phyloP scores from a whole-genome alignment of 1,139 yeast species.

The Nakaseomyces delphensis region DNA sequence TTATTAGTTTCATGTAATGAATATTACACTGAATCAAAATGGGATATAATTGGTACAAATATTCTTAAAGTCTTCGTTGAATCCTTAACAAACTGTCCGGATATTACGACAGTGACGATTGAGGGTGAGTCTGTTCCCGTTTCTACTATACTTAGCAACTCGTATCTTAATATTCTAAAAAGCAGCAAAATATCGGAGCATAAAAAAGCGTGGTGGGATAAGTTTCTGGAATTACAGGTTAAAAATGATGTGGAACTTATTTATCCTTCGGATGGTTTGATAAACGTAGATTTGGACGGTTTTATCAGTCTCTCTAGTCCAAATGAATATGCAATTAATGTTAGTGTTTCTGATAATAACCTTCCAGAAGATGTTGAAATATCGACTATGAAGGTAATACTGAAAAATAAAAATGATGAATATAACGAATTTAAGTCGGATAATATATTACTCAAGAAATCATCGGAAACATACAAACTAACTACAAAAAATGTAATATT shows the following conservation, averaged over 20 bases:
- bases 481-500: constrained; percentile 18
- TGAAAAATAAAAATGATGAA: constrained; percentile 17
- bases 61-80: constrained; percentile 58
- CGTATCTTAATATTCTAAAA: constrained; percentile 26
- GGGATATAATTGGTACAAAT: constrained; percentile 63
- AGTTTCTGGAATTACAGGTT: constrained; percentile 18
- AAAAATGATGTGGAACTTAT: constrained; percentile 15
- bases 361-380: constrained; percentile 17
- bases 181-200: constrained; percentile 14
- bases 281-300: constrained; percentile 13
- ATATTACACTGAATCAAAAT: constrained; percentile 57
- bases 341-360: constrained; percentile 14
- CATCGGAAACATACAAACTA: constrained; percentile 11
- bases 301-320: constrained; percentile 12
- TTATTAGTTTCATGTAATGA: constrained; percentile 62
- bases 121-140: constrained; percentile 25
- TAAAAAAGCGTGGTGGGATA: constrained; percentile 24
- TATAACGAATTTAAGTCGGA: constrained; percentile 14
- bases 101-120: constrained; percentile 17
- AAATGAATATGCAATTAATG: constrained; percentile 20
- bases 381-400: constrained; percentile 15
- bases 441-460: constrained; percentile 9
- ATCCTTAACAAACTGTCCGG: constrained; percentile 44
- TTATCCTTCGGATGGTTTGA: constrained; percentile 22
- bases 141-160: constrained; percentile 23